Conservation (phyloP, 257 asterid species). For the Capsicum pubescens region DNA sequence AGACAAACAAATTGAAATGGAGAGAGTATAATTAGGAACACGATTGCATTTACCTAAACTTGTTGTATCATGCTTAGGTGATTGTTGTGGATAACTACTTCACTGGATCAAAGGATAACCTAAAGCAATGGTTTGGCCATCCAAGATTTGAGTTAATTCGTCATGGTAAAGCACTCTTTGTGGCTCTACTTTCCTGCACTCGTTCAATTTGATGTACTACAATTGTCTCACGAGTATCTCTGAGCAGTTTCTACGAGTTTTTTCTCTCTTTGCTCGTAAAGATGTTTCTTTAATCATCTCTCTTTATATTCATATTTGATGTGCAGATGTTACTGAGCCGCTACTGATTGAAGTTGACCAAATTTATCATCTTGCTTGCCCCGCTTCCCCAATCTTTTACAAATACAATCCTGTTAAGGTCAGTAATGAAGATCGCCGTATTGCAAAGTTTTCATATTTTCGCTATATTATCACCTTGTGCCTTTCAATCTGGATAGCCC, state of each 20-base stretch:
- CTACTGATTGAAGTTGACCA: constrained; percentile 87
- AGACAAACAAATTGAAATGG: no score
- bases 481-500: constrained; percentile 4
- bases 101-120: constrained; percentile 96
- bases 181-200: background rate
- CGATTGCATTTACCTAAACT: background rate
- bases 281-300: background rate
- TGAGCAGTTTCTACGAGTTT: background rate
- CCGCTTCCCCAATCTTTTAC: constrained; percentile 98
- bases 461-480: background rate
- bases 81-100: constrained; percentile 93
- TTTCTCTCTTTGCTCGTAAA: background rate
- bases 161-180: constrained; percentile 55
- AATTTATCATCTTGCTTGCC: constrained; percentile 99
- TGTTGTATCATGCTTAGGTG: constrained; percentile 51
- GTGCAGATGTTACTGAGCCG: constrained; percentile 87
- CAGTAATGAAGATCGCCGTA: constrained; percentile 23
- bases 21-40: background rate
- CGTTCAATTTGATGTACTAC: background rate
- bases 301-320: background rate
- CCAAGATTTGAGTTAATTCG: constrained; percentile 98
- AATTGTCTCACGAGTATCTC: background rate
- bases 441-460: background rate
- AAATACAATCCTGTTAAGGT: constrained; percentile 98
- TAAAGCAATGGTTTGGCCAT: constrained; percentile 92